Conservation (phyloP, 768 basidiomycete genomes). For the Russula abietina region DNA sequence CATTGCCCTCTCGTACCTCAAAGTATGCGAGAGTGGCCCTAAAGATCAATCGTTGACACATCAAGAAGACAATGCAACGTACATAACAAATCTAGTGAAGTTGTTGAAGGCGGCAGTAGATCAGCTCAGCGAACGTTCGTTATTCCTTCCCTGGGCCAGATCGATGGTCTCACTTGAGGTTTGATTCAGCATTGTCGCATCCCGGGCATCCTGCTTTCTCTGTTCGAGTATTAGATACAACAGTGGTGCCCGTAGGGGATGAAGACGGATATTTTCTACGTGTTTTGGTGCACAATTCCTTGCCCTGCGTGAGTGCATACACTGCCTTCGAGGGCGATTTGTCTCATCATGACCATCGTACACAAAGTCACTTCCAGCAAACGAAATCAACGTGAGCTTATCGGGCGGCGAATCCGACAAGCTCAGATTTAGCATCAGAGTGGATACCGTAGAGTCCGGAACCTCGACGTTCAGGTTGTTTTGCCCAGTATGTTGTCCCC, state of each 20-base stretch:
- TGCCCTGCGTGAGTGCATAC: constrained; percentile 63
- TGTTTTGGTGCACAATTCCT: constrained; percentile 53
- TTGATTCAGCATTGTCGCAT: constrained; percentile 51
- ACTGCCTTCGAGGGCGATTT: background rate
- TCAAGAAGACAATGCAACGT: constrained; percentile 44
- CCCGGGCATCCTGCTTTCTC: constrained; percentile 65
- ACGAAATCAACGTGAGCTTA: constrained; percentile 57
- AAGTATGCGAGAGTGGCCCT: constrained; percentile 53
- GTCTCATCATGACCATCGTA: constrained; percentile 41
- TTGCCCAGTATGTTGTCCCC: constrained; percentile 56
- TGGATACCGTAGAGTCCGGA: constrained; percentile 49
- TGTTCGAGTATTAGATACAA: constrained; percentile 38
- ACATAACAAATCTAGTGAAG: constrained; percentile 47
- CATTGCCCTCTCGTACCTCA: constrained; percentile 69
- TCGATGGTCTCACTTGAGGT: constrained; percentile 1
- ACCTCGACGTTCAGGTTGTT: constrained; percentile 51
- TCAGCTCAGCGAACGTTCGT: constrained; percentile 49
- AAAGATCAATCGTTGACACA: constrained; percentile 49
- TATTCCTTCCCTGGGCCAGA: background rate
- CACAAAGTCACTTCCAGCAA: constrained; percentile 40
- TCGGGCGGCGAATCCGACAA: constrained; percentile 57
- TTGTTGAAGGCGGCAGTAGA: constrained; percentile 45
- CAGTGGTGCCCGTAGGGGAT: constrained; percentile 48
- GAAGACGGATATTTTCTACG: constrained; percentile 63
- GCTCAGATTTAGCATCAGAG: constrained; percentile 46